Evolutionary conservation across 371 early-diverging fungal genomes (phyloP), one percentile per base, ranked within the genome.

Genomic region (Mucor indicus): DNA sequence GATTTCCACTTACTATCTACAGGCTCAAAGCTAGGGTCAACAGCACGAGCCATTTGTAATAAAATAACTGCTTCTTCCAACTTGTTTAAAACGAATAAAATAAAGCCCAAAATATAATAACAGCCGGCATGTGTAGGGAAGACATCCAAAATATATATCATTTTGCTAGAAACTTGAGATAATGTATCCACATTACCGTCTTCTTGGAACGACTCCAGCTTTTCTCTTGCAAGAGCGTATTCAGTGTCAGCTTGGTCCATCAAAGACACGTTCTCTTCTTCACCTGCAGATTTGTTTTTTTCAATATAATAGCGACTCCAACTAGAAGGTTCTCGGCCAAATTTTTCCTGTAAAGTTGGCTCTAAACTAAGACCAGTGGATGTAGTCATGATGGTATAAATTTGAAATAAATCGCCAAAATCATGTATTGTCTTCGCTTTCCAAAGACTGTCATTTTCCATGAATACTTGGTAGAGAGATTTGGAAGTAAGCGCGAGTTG

Each of bases 41-140:
- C 74, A 46, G 67, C 65, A 50, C 64, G 57, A 27, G 74, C 72
- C 57, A 79, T 75, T 37, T 73, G 64, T 10, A 79, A 55, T 11
- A 79, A 39, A 17, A 65, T 57, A 11, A 64, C 53, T 1, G 79
- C 72, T 44, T 71, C 76, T 49, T 75, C 72, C 3, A 79, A 48
- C 10, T 69, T 67, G 44, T 75, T 79, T n/a, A 79, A 38, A 2
- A 75, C 68, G 49, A 74, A 79, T 13, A 73, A 54, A 16, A 76
- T 63, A 38, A 75, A 74, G 8, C 64, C 74, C 6, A 79, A 55
- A 9, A 79, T 54, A 55, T 79, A 74, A 50, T 79, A 79, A 50
- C 79, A 75, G 30, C 74, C 79, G 15, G 74, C 74, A 62, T 75
- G 72, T n/a, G 62, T 61, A 20, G 79, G 79, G 27, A 74, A 75